phyloP scores from a whole-genome alignment of 768 basidiomycete species.

The Suillus luteus region DNA sequence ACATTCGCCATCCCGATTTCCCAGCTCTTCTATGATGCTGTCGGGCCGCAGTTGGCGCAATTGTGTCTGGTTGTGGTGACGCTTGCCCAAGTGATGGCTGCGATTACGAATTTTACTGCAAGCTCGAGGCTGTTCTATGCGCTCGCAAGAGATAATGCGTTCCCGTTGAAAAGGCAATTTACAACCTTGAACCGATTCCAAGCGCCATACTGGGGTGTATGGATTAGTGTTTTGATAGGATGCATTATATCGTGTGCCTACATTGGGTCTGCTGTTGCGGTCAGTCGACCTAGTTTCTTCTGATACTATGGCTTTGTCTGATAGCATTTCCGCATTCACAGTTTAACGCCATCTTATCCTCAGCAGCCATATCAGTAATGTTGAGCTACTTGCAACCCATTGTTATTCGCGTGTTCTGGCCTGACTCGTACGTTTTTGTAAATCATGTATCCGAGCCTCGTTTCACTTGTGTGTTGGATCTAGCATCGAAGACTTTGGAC shows the following conservation, averaged over 20 bases:
- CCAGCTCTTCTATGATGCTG: constrained; percentile 57
- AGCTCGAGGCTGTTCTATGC: constrained; percentile 60
- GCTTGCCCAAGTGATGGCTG: constrained; percentile 56
- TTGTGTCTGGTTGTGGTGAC: constrained; percentile 53
- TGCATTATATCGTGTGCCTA: constrained; percentile 60
- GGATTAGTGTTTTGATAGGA: constrained; percentile 53
- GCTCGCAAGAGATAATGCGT: constrained; percentile 53
- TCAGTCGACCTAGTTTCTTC: constrained; percentile 29
- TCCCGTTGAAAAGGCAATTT: constrained; percentile 48
- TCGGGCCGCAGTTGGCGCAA: constrained; percentile 46
- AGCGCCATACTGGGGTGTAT: constrained; percentile 56
- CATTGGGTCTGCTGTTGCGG: constrained; percentile 56
- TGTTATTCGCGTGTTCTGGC: constrained; percentile 60
- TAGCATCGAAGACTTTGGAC: constrained; percentile 50
- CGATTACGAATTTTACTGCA: constrained; percentile 59
- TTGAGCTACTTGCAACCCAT: constrained; percentile 60
- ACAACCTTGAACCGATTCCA: constrained; percentile 54
- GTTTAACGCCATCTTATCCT: constrained; percentile 60
- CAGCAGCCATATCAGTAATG: constrained; percentile 60
- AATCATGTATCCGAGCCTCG: constrained; percentile 36
- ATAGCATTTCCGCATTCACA: constrained; percentile 14
- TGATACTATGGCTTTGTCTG: background rate
- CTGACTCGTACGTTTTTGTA: constrained; percentile 40
- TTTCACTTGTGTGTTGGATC: constrained; percentile 48
- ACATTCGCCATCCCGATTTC: constrained; percentile 58